These are phyloP conservation scores for Flaveria floridana DNA, from an alignment of 140 eudicot species.

Conservation along the genomic window DNA sequence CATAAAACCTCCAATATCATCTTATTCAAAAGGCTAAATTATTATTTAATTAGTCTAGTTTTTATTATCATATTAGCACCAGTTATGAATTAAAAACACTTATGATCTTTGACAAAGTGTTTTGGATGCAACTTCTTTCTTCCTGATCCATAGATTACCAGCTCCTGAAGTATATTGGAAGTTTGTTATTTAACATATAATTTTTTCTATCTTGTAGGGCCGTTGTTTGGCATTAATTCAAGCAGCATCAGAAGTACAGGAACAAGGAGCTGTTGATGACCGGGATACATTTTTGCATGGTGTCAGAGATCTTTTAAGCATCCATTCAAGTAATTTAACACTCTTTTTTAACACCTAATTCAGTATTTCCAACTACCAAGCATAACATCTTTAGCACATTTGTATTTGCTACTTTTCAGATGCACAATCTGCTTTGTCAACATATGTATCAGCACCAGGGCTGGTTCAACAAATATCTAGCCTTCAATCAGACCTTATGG, in stretches of 20 bases:
- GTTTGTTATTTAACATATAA: background rate
- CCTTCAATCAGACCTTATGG: conserved; percentile 80
- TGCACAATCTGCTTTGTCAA: conserved; percentile 73
- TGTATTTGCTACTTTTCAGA: conserved; percentile 38
- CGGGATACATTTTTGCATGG: conserved; percentile 94
- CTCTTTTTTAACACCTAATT: conserved; percentile 1
- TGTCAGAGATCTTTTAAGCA: conserved; percentile 90
- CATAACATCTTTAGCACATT: background rate
- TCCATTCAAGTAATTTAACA: conserved; percentile 77
- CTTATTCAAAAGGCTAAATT: background rate
- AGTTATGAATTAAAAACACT: background rate
- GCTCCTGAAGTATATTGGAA: background rate
- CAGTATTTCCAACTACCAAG: background rate
- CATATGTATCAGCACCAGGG: conserved; percentile 95
- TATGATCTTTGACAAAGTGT: background rate
- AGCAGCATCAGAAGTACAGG: conserved; percentile 89
- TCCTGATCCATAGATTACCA: background rate
- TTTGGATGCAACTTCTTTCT: background rate
- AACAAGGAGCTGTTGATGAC: conserved; percentile 99
- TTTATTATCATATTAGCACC: background rate
- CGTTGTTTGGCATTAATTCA: conserved; percentile 78
- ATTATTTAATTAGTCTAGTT: background rate
- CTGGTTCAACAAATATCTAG: conserved; percentile 79
- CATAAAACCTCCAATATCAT: background rate
- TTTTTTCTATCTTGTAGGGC: conserved; percentile 42